Conservation (phyloP, 2,329 filamentous ascomycete species). For the Coleophoma eucalyptorum region DNA sequence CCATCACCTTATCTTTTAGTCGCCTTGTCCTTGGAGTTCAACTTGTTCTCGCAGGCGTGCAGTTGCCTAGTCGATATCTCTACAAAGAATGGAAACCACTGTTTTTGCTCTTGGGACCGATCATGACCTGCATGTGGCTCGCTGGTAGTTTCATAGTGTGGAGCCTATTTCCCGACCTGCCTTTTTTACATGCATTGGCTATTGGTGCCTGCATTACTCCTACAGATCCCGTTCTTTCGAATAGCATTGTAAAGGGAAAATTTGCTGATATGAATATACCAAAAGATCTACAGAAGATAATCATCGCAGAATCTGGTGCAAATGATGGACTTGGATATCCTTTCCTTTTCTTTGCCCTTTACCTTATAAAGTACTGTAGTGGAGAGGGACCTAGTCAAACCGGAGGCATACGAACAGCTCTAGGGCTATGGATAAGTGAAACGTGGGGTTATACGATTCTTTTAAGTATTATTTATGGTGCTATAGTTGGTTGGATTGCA, state of each 20-base stretch:
- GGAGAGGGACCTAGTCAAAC: slow-evolving; percentile 47
- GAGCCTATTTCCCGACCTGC: slow-evolving; percentile 67
- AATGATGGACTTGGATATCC: slow-evolving; percentile 83
- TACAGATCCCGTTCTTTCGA: slow-evolving; percentile 83
- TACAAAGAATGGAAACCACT: slow-evolving; percentile 75
- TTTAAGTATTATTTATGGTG: slow-evolving; percentile 74
- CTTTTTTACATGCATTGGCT: slow-evolving; percentile 74
- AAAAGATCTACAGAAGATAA: slow-evolving; percentile 73
- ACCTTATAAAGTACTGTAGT: slow-evolving; percentile 73
- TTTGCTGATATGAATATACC: slow-evolving; percentile 92
- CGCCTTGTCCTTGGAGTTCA: slow-evolving; percentile 87
- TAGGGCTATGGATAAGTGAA: slow-evolving; percentile 80
- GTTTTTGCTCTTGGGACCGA: slow-evolving; percentile 71
- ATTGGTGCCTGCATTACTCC: slow-evolving; percentile 87
- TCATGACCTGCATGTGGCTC: slow-evolving; percentile 87
- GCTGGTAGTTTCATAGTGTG: slow-evolving; percentile 73
- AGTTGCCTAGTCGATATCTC: slow-evolving; percentile 81
- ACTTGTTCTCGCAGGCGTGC: slow-evolving; percentile 82
- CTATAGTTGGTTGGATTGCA: slow-evolving; percentile 73
- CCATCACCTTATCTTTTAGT: slow-evolving; percentile 78
- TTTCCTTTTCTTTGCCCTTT: slow-evolving; percentile 80
- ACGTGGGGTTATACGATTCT: slow-evolving; percentile 83
- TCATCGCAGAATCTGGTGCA: slow-evolving; percentile 76
- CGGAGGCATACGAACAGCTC: slow-evolving; percentile 61
- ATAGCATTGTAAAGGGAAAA: slow-evolving; percentile 88